A percentile compares a stretch with the other conserved stretches of the same genome.
These are phyloP conservation scores for Suillus spraguei DNA, from an alignment of 768 basidiomycete species.

Conservation along the genomic window DNA sequence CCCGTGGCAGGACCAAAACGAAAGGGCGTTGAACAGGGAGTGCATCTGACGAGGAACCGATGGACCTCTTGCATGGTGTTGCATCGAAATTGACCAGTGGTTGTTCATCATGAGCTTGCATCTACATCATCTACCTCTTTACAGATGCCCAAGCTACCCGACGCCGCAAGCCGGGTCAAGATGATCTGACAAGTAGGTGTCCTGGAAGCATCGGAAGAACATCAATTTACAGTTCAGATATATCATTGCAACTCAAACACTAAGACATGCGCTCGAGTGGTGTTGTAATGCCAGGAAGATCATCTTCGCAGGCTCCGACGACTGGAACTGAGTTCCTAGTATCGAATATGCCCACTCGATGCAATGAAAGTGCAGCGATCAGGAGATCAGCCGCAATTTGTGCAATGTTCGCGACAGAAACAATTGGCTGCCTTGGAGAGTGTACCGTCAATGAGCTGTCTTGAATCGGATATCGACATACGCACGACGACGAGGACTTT, in stretches of 20 bases:
- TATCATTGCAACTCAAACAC: constrained; percentile 37
- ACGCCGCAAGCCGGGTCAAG: constrained; percentile 81
- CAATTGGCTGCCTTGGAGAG: constrained; percentile 54
- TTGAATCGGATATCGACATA: not conserved
- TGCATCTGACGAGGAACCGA: constrained; percentile 90
- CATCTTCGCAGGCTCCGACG: constrained; percentile 72
- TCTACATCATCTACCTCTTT: not conserved
- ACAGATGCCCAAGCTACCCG: constrained; percentile 49
- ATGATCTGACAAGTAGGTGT: constrained; percentile 71
- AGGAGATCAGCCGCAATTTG: constrained; percentile 79
- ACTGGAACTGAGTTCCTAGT: constrained; percentile 65
- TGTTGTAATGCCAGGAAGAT: constrained; percentile 61
- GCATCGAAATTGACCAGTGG: constrained; percentile 69
- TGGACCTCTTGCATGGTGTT: constrained; percentile 89
- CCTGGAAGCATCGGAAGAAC: constrained; percentile 35
- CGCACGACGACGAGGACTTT: constrained; percentile 34
- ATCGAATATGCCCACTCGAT: constrained; percentile 65
- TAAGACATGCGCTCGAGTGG: constrained; percentile 68
- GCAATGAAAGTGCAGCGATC: constrained; percentile 63
- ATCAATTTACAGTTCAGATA: constrained; percentile 2
- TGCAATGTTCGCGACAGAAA: constrained; percentile 81
- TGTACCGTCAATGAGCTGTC: constrained; percentile 8
- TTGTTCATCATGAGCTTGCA: constrained; percentile 28
- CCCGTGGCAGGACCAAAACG: constrained; percentile 36
- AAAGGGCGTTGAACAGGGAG: constrained; percentile 44